These are phyloP conservation scores for Macroventuria anomochaeta DNA, from an alignment of 2,329 filamentous ascomycete species.

Conservation along the genomic window DNA sequence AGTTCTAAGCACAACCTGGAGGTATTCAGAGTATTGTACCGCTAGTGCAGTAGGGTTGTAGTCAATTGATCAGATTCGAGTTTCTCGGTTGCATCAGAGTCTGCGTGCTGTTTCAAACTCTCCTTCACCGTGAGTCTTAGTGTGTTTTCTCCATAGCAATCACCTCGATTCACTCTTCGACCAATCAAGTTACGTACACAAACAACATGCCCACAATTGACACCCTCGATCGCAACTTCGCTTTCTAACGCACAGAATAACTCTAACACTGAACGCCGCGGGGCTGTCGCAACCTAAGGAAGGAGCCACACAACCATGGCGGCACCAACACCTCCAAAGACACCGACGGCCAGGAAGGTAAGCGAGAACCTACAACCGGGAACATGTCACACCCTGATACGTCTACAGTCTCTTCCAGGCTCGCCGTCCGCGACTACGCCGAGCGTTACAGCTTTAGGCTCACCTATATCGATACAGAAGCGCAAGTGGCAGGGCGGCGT, in stretches of 20 bases:
- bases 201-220: background rate
- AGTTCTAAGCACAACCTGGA: too few relatives aligned
- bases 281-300: background rate
- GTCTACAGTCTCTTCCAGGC: background rate
- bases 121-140: background rate
- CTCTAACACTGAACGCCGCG: background rate
- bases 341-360: conserved; percentile 20
- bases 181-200: background rate
- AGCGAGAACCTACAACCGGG: too few relatives aligned
- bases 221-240: background rate
- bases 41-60: too few relatives aligned
- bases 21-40: too few relatives aligned
- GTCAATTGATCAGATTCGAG: too few relatives aligned
- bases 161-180: background rate
- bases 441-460: background rate
- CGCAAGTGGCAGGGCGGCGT: conserved; percentile 18
- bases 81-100: too few relatives aligned
- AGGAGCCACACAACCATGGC: conserved; percentile 3
- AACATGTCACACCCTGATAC: background rate
- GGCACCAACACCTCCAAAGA: conserved; percentile 1
- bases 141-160: conserved; percentile 1
- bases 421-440: background rate
- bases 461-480: conserved; percentile 11
- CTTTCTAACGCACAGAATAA: background rate
- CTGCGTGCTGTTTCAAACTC: background rate